A percentile compares a stretch with the other conserved stretches of the same genome.
Conservation (phyloP, 2,329 filamentous ascomycete species). For the Leptographium procerum region DNA sequence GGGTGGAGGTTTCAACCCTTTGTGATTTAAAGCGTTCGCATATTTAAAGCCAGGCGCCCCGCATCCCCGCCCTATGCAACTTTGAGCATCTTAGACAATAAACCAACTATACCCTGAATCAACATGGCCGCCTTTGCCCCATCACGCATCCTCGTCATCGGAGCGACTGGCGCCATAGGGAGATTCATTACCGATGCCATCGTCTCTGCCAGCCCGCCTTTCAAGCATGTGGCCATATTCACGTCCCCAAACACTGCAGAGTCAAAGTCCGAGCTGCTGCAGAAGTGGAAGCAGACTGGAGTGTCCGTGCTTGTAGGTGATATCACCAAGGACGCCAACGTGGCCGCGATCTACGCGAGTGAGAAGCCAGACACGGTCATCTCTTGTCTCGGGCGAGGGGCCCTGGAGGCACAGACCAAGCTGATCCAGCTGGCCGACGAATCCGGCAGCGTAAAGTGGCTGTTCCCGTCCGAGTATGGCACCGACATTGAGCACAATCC, state of each 20-base stretch:
- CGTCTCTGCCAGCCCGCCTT: slow-evolving; percentile 19
- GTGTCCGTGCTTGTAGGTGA: slow-evolving; percentile 45
- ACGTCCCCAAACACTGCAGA: slow-evolving; percentile 35
- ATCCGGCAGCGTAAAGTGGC: slow-evolving; percentile 43
- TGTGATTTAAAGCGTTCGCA: no score
- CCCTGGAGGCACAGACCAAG: slow-evolving; percentile 47
- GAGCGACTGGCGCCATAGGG: slow-evolving; percentile 26
- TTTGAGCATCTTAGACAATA: background rate
- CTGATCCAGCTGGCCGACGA: slow-evolving; percentile 49
- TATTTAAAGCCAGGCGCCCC: background rate
- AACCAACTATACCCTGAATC: background rate
- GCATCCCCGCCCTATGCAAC: background rate
- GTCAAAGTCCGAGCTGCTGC: slow-evolving; percentile 36
- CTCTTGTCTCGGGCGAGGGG: slow-evolving; percentile 52
- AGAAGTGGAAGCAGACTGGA: slow-evolving; percentile 26
- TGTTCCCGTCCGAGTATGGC: slow-evolving; percentile 58
- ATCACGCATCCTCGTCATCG: slow-evolving; percentile 17
- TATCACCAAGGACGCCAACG: slow-evolving; percentile 36
- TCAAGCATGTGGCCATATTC: slow-evolving; percentile 23
- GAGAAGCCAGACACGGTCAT: slow-evolving; percentile 52
- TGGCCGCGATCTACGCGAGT: slow-evolving; percentile 43
- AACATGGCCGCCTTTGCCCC: slow-evolving; percentile 9
- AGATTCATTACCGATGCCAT: slow-evolving; percentile 23
- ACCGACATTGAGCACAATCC: slow-evolving; percentile 53
- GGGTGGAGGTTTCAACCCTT: no score